Evolutionary conservation across 2,329 filamentous ascomycete species (phyloP), one percentile per base, ranked within the genome.

Genomic region (Colletotrichum lindemuthianum): DNA sequence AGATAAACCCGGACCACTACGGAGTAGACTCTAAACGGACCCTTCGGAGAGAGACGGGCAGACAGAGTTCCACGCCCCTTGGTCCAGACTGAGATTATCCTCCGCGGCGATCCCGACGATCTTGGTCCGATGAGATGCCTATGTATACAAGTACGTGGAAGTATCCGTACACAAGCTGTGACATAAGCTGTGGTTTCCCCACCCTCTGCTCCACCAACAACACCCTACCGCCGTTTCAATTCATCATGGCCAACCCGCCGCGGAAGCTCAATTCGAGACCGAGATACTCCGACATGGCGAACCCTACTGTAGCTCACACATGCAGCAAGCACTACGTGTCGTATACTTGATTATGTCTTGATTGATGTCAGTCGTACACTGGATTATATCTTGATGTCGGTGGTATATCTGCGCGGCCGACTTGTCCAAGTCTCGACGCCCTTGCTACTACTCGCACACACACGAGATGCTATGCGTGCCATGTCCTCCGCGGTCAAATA

Each of bases 391-490:
- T 63, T 50, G 37, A 36, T 64, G 45, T 59, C 50, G 50, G 49
- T 66, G 59, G 60, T 66, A n/a, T n/a, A 66, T 66, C 53, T 59
- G 50, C 63, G 54, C 37, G 36, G 32, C 55, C 59, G 48, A 44
- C 60, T 45, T 37, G 48, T 47, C 16, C 37, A 33, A 63, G 44
- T 63, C 44, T 45, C 59, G 59, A 50, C 53, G 43, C 59, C 53
- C 43, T 59, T 43, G 63, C 54, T 44, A 49, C 43, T 51, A 55
- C 15, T 64, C 44, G 49, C 59, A 63, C 63, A 63, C 48, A 44
- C 24, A 64, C 53, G 48, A 51, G 59, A 66, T 50, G 53, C 59
- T 59, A 54, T 58, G 54, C 60, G 36, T 54, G 53, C 50, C 49
- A 61, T 59, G 32, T 51, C 59, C 49, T 41, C 39, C 49, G 41